A percentile compares a stretch with the other conserved stretches of the same genome.
These are phyloP conservation scores for Eragrostis nindensis DNA, from an alignment of 176 grass and related monocot species.

Conservation along the genomic window DNA sequence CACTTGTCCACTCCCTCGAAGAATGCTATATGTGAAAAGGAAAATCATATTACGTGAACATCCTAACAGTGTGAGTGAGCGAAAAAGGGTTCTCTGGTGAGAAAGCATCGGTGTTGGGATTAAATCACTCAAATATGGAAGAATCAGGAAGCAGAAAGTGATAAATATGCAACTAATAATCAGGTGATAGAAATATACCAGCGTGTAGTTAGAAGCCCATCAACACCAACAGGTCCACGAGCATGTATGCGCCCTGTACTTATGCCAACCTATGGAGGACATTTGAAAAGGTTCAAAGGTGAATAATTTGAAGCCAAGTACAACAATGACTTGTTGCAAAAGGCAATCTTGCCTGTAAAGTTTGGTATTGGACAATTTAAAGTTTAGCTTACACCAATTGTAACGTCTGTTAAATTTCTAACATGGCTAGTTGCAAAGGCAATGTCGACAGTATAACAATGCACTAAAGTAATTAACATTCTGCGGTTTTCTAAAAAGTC, in stretches of 20 bases:
- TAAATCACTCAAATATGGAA: background rate
- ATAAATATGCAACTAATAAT: background rate
- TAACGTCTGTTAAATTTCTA: background rate
- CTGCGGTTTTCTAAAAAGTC: background rate
- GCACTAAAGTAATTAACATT: background rate
- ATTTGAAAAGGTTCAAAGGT: constrained; percentile 38
- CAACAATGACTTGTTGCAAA: background rate
- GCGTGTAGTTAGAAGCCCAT: constrained; percentile 87
- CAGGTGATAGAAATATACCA: constrained; percentile 57
- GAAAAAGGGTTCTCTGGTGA: too few species aligned
- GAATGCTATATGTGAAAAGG: constrained; percentile 62
- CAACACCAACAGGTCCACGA: constrained; percentile 97
- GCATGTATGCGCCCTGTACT: constrained; percentile 99
- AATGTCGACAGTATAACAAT: background rate
- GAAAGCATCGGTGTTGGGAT: background rate
- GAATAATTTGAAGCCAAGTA: background rate
- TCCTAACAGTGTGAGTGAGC: background rate
- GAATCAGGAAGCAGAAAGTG: background rate
- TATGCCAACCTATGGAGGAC: constrained; percentile 83
- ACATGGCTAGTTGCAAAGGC: background rate
- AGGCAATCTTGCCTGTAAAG: background rate
- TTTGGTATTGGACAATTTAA: background rate
- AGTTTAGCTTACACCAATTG: background rate
- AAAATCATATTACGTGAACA: background rate
- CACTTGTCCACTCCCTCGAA: constrained; percentile 88